Evolutionary conservation across 2,329 filamentous ascomycete genomes (phyloP).

Genomic region (Aspergillus tubingensis): DNA sequence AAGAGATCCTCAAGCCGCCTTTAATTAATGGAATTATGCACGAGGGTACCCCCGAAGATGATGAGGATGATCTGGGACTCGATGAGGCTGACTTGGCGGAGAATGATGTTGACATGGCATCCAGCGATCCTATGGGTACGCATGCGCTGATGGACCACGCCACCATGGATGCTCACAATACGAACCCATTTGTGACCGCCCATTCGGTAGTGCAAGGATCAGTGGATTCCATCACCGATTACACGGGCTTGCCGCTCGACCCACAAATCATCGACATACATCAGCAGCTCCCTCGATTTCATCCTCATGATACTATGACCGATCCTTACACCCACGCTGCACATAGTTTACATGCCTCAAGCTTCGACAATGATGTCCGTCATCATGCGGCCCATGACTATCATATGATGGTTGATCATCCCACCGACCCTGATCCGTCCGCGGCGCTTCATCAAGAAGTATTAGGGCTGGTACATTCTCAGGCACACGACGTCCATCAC

Average conservation of each 20-base stretch:
- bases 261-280: slow-evolving; percentile 61
- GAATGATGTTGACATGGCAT: slow-evolving; percentile 8
- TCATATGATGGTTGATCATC: slow-evolving; percentile 46
- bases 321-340: slow-evolving; percentile 37
- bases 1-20: slow-evolving; percentile 69
- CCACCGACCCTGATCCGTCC: slow-evolving; percentile 37
- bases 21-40: slow-evolving; percentile 32
- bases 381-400: slow-evolving; percentile 43
- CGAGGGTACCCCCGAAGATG: slow-evolving; percentile 23
- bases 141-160: slow-evolving; percentile 27
- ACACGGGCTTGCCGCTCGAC: slow-evolving; percentile 59
- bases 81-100: neutral
- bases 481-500: slow-evolving; percentile 43
- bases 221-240: slow-evolving; percentile 44
- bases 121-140: slow-evolving; percentile 14
- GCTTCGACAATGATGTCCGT: slow-evolving; percentile 43
- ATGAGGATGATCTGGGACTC: slow-evolving; percentile 10
- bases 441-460: slow-evolving; percentile 39
- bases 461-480: slow-evolving; percentile 41
- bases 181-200: slow-evolving; percentile 37
- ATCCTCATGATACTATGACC: slow-evolving; percentile 39
- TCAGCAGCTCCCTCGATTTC: slow-evolving; percentile 45
- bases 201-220: slow-evolving; percentile 37
- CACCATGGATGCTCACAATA: slow-evolving; percentile 23
- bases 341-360: slow-evolving; percentile 34